These are phyloP conservation scores for Didymella segeticola DNA, from an alignment of 2,329 filamentous ascomycete genomes.

Conservation along the genomic window DNA sequence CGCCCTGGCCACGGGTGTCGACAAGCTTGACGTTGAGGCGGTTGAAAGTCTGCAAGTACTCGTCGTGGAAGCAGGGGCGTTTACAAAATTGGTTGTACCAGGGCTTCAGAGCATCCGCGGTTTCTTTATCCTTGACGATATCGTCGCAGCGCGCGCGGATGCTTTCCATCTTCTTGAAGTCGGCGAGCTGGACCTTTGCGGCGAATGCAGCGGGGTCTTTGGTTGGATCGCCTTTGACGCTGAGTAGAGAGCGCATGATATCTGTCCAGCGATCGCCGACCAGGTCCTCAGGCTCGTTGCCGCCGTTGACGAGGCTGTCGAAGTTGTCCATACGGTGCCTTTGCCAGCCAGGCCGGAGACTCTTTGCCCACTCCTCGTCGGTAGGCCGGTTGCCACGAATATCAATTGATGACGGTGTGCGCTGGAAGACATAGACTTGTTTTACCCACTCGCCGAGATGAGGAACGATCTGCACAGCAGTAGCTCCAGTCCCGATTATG, in stretches of 20 bases:
- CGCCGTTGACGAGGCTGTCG: slow-evolving; percentile 47
- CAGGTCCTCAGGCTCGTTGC: slow-evolving; percentile 46
- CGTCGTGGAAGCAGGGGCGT: slow-evolving; percentile 67
- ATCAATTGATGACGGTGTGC: slow-evolving; percentile 58
- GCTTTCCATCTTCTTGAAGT: slow-evolving; percentile 51
- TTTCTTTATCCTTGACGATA: slow-evolving; percentile 60
- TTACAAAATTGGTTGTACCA: slow-evolving; percentile 71
- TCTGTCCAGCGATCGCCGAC: slow-evolving; percentile 60
- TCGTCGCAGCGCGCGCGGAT: slow-evolving; percentile 58
- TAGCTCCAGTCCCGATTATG: slow-evolving; percentile 46
- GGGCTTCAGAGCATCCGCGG: slow-evolving; percentile 61
- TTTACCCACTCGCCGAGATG: slow-evolving; percentile 55
- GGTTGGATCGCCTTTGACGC: slow-evolving; percentile 12
- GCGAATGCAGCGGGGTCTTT: slow-evolving; percentile 22
- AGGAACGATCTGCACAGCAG: slow-evolving; percentile 46
- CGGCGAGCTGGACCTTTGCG: slow-evolving; percentile 28
- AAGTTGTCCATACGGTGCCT: slow-evolving; percentile 56
- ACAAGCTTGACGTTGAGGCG: slow-evolving; percentile 63
- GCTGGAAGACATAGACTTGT: slow-evolving; percentile 63
- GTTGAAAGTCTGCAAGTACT: slow-evolving; percentile 67
- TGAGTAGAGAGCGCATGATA: slow-evolving; percentile 27
- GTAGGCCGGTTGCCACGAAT: slow-evolving; percentile 40
- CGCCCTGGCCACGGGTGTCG: slow-evolving; percentile 64
- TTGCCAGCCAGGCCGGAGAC: slow-evolving; percentile 57
- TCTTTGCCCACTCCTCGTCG: slow-evolving; percentile 20